phyloP scores from a whole-genome alignment of 2,329 filamentous ascomycete genomes.

The Canariomyces notabilis region DNA sequence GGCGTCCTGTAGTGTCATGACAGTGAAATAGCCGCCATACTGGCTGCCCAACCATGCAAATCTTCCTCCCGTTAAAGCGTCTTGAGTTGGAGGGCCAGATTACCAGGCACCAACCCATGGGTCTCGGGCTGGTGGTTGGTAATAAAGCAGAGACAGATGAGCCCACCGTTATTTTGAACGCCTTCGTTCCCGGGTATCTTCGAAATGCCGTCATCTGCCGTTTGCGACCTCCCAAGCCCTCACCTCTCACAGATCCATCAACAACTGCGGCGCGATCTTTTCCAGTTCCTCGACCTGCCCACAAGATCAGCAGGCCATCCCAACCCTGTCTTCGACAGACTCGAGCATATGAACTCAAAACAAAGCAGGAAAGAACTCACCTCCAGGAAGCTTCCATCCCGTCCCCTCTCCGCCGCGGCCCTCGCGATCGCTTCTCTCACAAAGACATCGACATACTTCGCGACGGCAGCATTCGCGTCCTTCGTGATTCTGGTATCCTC shows the following conservation, averaged over 20 bases:
- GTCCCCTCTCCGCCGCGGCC: conserved; percentile 61
- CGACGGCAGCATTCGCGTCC: conserved; percentile 71
- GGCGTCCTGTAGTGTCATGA: not conserved
- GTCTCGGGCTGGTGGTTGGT: too few relatives aligned
- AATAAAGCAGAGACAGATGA: too few relatives aligned
- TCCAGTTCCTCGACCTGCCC: conserved; percentile 78
- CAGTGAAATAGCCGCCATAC: not conserved
- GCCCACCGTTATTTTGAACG: too few relatives aligned
- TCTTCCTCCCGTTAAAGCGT: too few relatives aligned
- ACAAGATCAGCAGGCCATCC: not conserved
- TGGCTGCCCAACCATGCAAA: not conserved
- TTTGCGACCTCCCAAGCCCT: not conserved
- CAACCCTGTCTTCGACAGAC: not conserved
- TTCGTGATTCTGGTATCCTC: conserved; percentile 68
- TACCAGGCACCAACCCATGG: too few relatives aligned
- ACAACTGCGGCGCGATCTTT: conserved; percentile 75
- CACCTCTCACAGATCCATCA: conserved; percentile 71
- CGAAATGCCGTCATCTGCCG: not conserved
- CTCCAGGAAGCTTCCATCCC: conserved; percentile 64
- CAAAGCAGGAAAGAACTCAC: conserved; percentile 39
- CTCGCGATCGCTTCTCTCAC: conserved; percentile 82
- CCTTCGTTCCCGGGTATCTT: too few relatives aligned
- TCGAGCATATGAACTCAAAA: conserved; percentile 6
- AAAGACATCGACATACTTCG: conserved; percentile 87
- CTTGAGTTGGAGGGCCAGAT: too few relatives aligned